Conservation (phyloP, 306 rosid genomes). For the Vicia faba region DNA sequence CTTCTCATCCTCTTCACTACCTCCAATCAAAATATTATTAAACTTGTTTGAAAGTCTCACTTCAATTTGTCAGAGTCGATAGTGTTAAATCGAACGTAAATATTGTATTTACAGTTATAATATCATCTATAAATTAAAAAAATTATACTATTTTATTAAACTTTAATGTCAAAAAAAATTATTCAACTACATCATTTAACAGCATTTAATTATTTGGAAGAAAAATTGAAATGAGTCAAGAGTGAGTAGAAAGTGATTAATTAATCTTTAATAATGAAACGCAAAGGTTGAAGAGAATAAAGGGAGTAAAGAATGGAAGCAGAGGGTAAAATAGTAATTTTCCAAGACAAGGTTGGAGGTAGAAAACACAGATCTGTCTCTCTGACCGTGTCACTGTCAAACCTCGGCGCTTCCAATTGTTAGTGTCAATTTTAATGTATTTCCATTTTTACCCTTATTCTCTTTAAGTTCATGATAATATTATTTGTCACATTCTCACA, state of each 20-base stretch:
- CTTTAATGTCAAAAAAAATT: too few relatives aligned
- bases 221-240: background rate
- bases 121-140: too few relatives aligned
- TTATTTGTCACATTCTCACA: constrained; percentile 16
- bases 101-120: too few relatives aligned
- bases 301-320: background rate
- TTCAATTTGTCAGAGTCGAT: too few relatives aligned
- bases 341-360: background rate
- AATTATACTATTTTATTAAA: too few relatives aligned
- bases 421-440: background rate
- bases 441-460: constrained; percentile 44
- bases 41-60: too few relatives aligned
- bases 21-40: background rate
- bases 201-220: too few relatives aligned
- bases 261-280: constrained; percentile 24
- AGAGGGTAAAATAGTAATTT: constrained; percentile 34
- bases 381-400: constrained; percentile 16
- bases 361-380: constrained; percentile 17
- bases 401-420: constrained; percentile 27
- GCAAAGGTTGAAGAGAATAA: constrained; percentile 13
- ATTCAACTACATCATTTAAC: too few relatives aligned
- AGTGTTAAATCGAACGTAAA: too few relatives aligned
- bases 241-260: background rate
- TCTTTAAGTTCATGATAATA: background rate
- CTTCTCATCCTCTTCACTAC: constrained; percentile 16